Percentiles rank a stretch among this genome's conserved stretches.
Evolutionary conservation across 2,329 filamentous ascomycete species (phyloP).

Genomic region (Microthyrium microscopicum): DNA sequence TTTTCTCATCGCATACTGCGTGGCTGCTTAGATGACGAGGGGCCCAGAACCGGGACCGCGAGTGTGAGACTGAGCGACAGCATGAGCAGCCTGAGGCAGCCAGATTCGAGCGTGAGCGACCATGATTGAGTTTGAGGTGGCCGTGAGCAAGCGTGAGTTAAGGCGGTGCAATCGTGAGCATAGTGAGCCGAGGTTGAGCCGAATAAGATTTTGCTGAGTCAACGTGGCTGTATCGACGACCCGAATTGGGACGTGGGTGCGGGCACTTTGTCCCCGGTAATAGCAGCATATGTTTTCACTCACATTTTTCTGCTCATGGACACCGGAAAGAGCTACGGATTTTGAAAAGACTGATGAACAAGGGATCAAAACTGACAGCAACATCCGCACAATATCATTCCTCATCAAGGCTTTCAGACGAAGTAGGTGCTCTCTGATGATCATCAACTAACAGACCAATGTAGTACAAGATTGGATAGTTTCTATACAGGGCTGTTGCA

Average conservation of each 20-base stretch:
- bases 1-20: conserved; percentile 6
- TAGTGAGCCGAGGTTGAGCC: conserved; percentile 10
- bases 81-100: conserved; percentile 6
- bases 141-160: conserved; percentile 10
- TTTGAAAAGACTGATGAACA: no score
- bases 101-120: conserved; percentile 6
- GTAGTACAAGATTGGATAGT: no score
- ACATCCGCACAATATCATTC: no score
- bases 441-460: no score
- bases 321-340: no score
- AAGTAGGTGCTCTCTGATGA: no score
- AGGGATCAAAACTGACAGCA: no score
- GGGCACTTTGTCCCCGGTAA: conserved; percentile 10
- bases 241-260: conserved; percentile 11
- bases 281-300: conserved; percentile 4
- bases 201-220: conserved; percentile 11
- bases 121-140: conserved; percentile 8
- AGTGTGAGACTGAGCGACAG: conserved; percentile 7
- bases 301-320: neutral
- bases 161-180: conserved; percentile 10
- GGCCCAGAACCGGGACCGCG: conserved; percentile 6
- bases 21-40: conserved; percentile 6
- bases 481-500: no score
- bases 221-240: conserved; percentile 11
- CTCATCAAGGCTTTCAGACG: no score